Conservation (phyloP, 352 stramenopile genomes). For the Pythium utonaiense region DNA sequence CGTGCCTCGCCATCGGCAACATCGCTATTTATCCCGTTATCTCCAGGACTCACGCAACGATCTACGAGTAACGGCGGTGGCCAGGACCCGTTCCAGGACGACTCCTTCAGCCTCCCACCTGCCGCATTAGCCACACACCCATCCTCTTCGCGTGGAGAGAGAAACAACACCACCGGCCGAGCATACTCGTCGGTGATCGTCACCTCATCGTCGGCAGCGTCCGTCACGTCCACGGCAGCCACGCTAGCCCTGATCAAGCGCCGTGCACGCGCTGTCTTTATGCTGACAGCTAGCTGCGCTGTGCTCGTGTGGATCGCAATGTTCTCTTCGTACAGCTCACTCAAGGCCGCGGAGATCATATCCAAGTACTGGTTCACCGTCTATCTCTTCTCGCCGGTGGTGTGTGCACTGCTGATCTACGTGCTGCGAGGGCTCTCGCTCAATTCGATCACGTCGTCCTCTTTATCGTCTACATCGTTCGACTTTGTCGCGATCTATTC, state of each 20-base stretch:
- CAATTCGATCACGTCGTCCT: slow-evolving; percentile 24
- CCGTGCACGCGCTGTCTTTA: slow-evolving; percentile 28
- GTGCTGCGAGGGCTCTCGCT: slow-evolving; percentile 26
- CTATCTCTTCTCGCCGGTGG: slow-evolving; percentile 53
- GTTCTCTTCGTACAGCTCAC: slow-evolving; percentile 62
- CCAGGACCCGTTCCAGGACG: not conserved
- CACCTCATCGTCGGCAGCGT: slow-evolving; percentile 1
- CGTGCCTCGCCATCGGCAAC: slow-evolving; percentile 5
- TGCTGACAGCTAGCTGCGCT: slow-evolving; percentile 38
- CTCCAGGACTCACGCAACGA: slow-evolving; percentile 2
- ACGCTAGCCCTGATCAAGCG: slow-evolving; percentile 3
- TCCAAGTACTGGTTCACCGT: slow-evolving; percentile 57
- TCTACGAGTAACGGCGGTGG: not conserved
- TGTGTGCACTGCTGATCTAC: slow-evolving; percentile 60
- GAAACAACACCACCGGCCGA: not conserved
- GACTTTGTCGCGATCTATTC: slow-evolving; percentile 73
- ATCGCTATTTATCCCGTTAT: slow-evolving; percentile 11
- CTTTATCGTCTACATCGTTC: slow-evolving; percentile 29
- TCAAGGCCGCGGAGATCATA: slow-evolving; percentile 24
- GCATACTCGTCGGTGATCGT: slow-evolving; percentile 15
- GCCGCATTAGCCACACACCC: slow-evolving; percentile 2
- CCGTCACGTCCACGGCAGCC: not conserved
- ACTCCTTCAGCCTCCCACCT: not conserved
- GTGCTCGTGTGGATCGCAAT: slow-evolving; percentile 63
- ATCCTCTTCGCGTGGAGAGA: not conserved